These are phyloP conservation scores for Penicillium canariense DNA, from an alignment of 495 filamentous ascomycete species.

Conservation along the genomic window DNA sequence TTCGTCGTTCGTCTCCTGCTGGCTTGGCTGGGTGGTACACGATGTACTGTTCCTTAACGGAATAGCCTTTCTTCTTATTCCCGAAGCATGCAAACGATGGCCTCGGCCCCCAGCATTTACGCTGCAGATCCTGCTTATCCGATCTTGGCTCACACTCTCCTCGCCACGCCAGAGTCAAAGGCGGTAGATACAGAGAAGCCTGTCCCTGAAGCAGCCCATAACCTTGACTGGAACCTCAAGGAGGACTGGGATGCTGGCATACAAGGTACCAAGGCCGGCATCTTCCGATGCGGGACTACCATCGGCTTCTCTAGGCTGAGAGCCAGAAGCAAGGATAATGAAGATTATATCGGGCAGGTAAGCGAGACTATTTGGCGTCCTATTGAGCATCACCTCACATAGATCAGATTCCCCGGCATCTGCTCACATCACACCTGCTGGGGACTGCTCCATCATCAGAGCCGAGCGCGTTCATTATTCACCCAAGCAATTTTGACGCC, in stretches of 20 bases:
- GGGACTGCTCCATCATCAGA: slow-evolving; percentile 4
- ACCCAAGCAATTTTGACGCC: slow-evolving; percentile 80
- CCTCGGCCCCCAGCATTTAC: slow-evolving; percentile 22
- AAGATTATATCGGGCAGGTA: slow-evolving; percentile 39
- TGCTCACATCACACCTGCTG: slow-evolving; percentile 15
- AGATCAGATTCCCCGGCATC: slow-evolving; percentile 18
- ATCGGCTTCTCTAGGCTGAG: slow-evolving; percentile 41
- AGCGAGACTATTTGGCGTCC: not conserved
- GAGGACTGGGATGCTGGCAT: slow-evolving; percentile 30
- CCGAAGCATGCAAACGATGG: not conserved
- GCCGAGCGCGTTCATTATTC: slow-evolving; percentile 44
- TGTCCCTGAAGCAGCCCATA: not conserved
- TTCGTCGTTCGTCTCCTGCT: not conserved
- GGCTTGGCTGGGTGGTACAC: not conserved
- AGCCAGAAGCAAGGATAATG: slow-evolving; percentile 22
- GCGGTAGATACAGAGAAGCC: not conserved
- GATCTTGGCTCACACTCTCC: slow-evolving; percentile 36
- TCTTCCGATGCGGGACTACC: slow-evolving; percentile 35
- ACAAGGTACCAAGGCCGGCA: slow-evolving; percentile 2
- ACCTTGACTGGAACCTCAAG: slow-evolving; percentile 31
- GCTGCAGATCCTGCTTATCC: slow-evolving; percentile 34
- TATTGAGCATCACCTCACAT: not conserved
- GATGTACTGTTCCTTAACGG: not conserved
- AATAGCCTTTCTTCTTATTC: not conserved
- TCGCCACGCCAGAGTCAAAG: slow-evolving; percentile 8